phyloP scores from a whole-genome alignment of 2,329 filamentous ascomycete genomes.

The Paecilomyces dactylethromorphus region DNA sequence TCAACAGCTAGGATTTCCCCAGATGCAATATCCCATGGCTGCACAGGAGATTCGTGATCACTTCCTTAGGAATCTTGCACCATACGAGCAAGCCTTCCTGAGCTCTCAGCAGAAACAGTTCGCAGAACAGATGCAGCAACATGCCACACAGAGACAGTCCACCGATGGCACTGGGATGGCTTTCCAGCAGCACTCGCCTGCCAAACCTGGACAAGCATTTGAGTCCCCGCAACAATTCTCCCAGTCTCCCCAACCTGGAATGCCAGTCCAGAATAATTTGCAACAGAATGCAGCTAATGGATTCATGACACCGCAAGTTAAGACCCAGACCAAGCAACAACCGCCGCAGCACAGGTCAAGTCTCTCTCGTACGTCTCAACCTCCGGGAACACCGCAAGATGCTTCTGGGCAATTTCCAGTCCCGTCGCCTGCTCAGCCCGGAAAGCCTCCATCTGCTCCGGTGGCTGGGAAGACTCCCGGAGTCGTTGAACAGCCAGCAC shows the following conservation, averaged over 20 bases:
- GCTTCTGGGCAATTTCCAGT: conserved; percentile 18
- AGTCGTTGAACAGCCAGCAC: conserved; percentile 22
- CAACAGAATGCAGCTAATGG: conserved; percentile 31
- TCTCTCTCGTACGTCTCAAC: conserved; percentile 27
- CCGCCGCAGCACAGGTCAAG: conserved; percentile 22
- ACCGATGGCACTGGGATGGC: conserved; percentile 33
- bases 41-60: conserved; percentile 62
- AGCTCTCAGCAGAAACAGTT: conserved; percentile 38
- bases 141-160: conserved; percentile 32
- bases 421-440: conserved; percentile 21
- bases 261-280: conserved; percentile 22
- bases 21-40: conserved; percentile 59
- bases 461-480: conserved; percentile 21
- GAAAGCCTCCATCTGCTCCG: conserved; percentile 16
- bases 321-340: conserved; percentile 24
- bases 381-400: conserved; percentile 22
- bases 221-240: conserved; percentile 26
- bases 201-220: conserved; percentile 47
- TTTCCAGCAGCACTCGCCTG: conserved; percentile 34
- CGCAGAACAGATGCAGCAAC: conserved; percentile 37
- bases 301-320: conserved; percentile 29
- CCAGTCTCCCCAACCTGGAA: conserved; percentile 24
- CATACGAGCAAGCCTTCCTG: conserved; percentile 60
- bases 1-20: conserved; percentile 53
- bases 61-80: conserved; percentile 68